phyloP scores from a whole-genome alignment of 1,284 basidiomycete genomes.

The Pholiota adiposa region DNA sequence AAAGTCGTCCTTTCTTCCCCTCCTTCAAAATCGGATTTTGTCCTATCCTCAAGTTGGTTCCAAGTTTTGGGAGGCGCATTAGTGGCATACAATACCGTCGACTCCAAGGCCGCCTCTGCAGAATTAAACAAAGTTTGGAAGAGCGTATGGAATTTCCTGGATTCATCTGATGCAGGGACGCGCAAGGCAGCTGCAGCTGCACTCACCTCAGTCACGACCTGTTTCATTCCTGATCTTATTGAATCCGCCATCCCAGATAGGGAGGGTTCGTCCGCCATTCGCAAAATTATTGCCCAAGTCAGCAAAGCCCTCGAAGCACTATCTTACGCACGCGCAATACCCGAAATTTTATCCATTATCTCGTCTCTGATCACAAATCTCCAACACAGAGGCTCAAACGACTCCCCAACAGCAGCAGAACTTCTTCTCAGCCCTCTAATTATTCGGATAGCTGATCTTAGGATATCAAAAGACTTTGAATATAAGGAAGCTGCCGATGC shows the following conservation, averaged over 20 bases:
- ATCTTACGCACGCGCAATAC: slow-evolving; percentile 68
- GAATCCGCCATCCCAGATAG: slow-evolving; percentile 51
- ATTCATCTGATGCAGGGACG: slow-evolving; percentile 57
- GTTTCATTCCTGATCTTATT: slow-evolving; percentile 70
- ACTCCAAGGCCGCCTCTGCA: slow-evolving; percentile 50
- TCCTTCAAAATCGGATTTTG: slow-evolving; percentile 67
- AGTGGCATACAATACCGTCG: slow-evolving; percentile 57
- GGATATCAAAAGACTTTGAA: slow-evolving; percentile 86
- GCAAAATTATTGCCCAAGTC: slow-evolving; percentile 64
- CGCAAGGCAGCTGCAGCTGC: slow-evolving; percentile 70
- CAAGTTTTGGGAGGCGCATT: slow-evolving; percentile 72
- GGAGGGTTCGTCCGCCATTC: slow-evolving; percentile 60
- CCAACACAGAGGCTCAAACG: slow-evolving; percentile 37
- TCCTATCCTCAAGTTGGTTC: slow-evolving; percentile 75
- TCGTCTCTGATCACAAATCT: slow-evolving; percentile 58
- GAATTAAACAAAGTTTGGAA: slow-evolving; percentile 78
- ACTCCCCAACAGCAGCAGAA: slow-evolving; percentile 68
- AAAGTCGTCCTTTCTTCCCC: slow-evolving; percentile 76
- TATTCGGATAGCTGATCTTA: slow-evolving; percentile 73
- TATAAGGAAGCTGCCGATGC: slow-evolving; percentile 89
- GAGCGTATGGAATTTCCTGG: slow-evolving; percentile 75
- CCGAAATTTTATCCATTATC: slow-evolving; percentile 70
- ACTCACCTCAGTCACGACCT: slow-evolving; percentile 66
- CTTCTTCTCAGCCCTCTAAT: slow-evolving; percentile 77
- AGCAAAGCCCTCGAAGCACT: slow-evolving; percentile 73